Percentiles rank a stretch among this genome's conserved stretches.
phyloP scores from a whole-genome alignment of 192 early-diverging fungal genomes.

The Entomortierella lignicola region DNA sequence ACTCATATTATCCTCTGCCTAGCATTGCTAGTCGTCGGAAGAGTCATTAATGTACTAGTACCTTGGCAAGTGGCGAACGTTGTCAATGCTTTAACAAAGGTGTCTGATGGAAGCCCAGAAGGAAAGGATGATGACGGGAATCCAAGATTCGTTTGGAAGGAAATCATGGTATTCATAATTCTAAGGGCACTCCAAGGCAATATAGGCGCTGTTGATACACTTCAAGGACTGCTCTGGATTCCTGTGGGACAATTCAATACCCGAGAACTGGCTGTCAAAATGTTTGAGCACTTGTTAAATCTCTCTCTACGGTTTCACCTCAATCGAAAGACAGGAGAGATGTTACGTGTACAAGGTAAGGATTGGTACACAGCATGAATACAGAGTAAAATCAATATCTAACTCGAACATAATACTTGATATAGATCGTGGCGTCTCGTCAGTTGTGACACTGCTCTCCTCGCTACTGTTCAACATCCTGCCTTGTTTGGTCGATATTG shows the following conservation, averaged over 20 bases:
- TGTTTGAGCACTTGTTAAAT: slow-evolving; percentile 89
- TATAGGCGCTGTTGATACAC: slow-evolving; percentile 73
- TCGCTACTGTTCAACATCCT: slow-evolving; percentile 91
- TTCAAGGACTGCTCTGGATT: slow-evolving; percentile 87
- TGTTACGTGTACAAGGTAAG: slow-evolving; percentile 86
- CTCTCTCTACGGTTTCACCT: slow-evolving; percentile 94
- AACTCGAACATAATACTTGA: not conserved
- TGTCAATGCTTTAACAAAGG: slow-evolving; percentile 71
- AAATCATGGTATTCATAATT: slow-evolving; percentile 50
- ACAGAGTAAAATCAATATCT: not conserved
- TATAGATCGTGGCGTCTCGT: slow-evolving; percentile 73
- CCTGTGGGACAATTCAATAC: slow-evolving; percentile 80
- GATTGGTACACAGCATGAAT: not conserved
- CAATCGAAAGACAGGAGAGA: slow-evolving; percentile 93
- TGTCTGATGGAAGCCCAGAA: slow-evolving; percentile 29
- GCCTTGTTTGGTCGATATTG: slow-evolving; percentile 88
- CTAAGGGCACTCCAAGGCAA: slow-evolving; percentile 59
- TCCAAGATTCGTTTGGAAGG: slow-evolving; percentile 56
- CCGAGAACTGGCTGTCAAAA: slow-evolving; percentile 76
- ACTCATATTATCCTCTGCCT: slow-evolving; percentile 76
- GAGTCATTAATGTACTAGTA: slow-evolving; percentile 85
- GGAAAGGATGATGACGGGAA: slow-evolving; percentile 45
- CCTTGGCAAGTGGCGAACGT: slow-evolving; percentile 84
- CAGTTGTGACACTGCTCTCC: slow-evolving; percentile 79
- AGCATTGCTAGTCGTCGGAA: slow-evolving; percentile 67